These are phyloP conservation scores for Ensete glaucum DNA, from an alignment of 176 grass and related monocot genomes.

Conservation along the genomic window DNA sequence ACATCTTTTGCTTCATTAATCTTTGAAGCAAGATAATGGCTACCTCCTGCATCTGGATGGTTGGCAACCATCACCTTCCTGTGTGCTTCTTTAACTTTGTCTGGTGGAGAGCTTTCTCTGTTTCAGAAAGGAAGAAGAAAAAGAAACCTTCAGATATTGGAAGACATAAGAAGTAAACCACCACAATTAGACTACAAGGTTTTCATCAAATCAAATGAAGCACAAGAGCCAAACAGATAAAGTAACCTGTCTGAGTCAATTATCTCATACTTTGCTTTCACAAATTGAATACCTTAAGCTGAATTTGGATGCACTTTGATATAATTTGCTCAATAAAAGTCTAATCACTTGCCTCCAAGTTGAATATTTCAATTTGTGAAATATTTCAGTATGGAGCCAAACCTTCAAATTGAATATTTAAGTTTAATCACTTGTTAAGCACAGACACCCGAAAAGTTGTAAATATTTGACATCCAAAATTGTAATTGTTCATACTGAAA, in stretches of 20 bases:
- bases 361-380: no score
- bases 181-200: neutral
- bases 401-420: no score
- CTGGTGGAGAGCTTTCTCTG: constrained; percentile 59
- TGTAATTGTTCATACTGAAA: no score
- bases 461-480: no score
- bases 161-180: neutral
- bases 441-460: no score
- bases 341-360: no score
- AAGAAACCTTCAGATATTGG: neutral
- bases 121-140: constrained; percentile 10
- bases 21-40: constrained; percentile 91
- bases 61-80: constrained; percentile 98
- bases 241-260: neutral
- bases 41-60: constrained; percentile 85
- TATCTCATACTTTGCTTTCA: neutral
- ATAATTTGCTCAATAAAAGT: no score
- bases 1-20: constrained; percentile 93
- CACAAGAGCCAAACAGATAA: neutral
- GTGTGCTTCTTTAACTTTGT: constrained; percentile 92
- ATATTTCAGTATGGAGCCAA: no score
- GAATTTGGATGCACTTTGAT: no score
- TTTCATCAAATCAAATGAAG: neutral
- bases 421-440: no score
- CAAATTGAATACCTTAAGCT: neutral